Evolutionary conservation across 108 stramenopile species (phyloP).

Genomic region (Fragilariopsis cylindrus): DNA sequence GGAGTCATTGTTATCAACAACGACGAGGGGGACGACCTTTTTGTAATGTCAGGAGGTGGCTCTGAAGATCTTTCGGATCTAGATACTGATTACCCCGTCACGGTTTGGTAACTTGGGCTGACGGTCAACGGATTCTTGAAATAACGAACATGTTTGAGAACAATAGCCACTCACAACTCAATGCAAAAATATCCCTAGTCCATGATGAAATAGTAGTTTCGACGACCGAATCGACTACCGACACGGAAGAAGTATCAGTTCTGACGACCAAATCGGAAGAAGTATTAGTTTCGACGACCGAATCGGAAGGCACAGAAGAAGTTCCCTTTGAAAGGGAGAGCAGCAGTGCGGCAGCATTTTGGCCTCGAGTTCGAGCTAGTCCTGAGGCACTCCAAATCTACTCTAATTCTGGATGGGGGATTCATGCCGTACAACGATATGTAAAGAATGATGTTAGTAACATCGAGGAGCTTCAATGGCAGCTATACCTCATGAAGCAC

Average conservation of each 20-base stretch:
- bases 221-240: background rate
- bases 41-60: slow-evolving; percentile 69
- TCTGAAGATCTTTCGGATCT: slow-evolving; percentile 14
- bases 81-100: slow-evolving; percentile 38
- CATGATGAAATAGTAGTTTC: slow-evolving; percentile 1
- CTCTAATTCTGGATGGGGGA: slow-evolving; percentile 64
- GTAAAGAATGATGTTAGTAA: background rate
- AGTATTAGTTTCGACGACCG: background rate
- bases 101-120: slow-evolving; percentile 67
- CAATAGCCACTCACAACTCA: slow-evolving; percentile 10
- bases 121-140: slow-evolving; percentile 52
- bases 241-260: background rate
- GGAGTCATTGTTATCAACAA: slow-evolving; percentile 71
- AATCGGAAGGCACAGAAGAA: background rate
- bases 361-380: slow-evolving; percentile 49
- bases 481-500: slow-evolving; percentile 58
- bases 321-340: background rate
- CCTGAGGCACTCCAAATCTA: slow-evolving; percentile 45
- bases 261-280: background rate
- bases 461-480: slow-evolving; percentile 38
- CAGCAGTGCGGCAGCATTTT: slow-evolving; percentile 15
- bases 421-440: slow-evolving; percentile 44
- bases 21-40: slow-evolving; percentile 53
- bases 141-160: slow-evolving; percentile 20
- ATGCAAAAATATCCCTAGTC: slow-evolving; percentile 29